Base-by-base conservation (phyloP, 768 basidiomycete genomes). In the Agaricus subrufescens region DNA sequence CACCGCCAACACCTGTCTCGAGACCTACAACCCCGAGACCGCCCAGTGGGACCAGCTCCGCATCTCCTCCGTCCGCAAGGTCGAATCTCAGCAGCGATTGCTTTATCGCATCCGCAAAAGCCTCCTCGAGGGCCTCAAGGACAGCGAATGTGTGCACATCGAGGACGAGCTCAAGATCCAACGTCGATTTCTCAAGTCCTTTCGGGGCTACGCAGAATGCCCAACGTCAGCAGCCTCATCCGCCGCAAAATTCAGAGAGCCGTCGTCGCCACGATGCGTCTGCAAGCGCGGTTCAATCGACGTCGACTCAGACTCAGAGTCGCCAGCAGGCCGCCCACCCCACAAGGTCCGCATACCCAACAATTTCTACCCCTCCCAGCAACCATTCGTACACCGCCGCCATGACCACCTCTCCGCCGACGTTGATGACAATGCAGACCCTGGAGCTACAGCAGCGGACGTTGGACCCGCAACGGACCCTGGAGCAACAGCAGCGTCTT, bases 41-140 rank as follows among this genome's bases (percentile, higher is more conserved):
- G 71, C 77, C 0, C 78, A 84, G 52, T 89, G 87, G 87, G 85
- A 86, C 51, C 85, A 87, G 58, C 85, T 87, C 61, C 73, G 77
- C 39, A 76, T 84, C 56, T 73, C 73, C 40, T 77, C 81, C 14
- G 85, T 87, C 3, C 78, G 85, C 37, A 63, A 81, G 38, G 81
- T 88, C 40, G 75, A 77, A 46, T 75, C 73, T 1, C 83, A 84
- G 58, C 85, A 87, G 59, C 73, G 86, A 30, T 66, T 87, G 31
- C 66, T 89, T 6, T 88, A 86, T 68, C 78, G 82, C 58, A 69
- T 80, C 9, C 74, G 87, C 10, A 80, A 80, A 65, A 80, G 77
- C 59, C 74, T 88, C 4, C 69, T 87, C 0, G 77, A 84, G 4
- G 82, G 81, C 3, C 67, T 87, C 1, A 60, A 67, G 23, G 85